phyloP scores from a whole-genome alignment of 345 rosid genomes.

The Hevea brasiliensis region DNA sequence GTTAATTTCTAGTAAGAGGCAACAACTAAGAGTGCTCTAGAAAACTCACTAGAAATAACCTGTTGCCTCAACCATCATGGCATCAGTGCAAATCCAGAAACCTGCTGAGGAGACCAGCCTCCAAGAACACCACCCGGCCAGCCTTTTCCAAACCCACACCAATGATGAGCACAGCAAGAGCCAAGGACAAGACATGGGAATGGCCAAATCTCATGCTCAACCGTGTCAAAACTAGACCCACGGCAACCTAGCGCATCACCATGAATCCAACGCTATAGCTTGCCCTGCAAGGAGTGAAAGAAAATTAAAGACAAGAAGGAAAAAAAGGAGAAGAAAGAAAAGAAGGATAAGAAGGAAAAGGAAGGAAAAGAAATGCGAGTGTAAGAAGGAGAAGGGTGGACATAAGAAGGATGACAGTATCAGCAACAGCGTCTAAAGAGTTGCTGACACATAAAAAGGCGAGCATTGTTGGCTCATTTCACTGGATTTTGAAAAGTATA shows the following conservation, averaged over 20 bases:
- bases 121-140: not conserved
- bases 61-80: slow-evolving; percentile 7
- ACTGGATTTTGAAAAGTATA: too few relatives aligned
- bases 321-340: slow-evolving; percentile 1
- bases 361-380: slow-evolving; percentile 4
- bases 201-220: not conserved
- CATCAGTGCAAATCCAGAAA: not conserved
- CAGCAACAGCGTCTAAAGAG: slow-evolving; percentile 8
- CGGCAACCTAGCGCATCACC: not conserved
- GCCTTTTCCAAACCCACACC: not conserved
- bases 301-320: not conserved
- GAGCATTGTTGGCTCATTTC: not conserved
- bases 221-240: not conserved
- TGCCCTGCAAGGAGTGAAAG: not conserved
- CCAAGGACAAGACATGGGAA: not conserved
- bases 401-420: too few relatives aligned
- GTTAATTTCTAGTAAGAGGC: not conserved
- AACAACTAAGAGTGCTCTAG: not conserved
- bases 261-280: not conserved
- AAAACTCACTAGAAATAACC: not conserved
- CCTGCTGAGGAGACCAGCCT: not conserved
- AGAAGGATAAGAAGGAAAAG: not conserved
- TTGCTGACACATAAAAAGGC: not conserved
- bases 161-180: not conserved
- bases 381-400: slow-evolving; percentile 9